phyloP scores from a whole-genome alignment of 2,329 filamentous ascomycete genomes.

The Trichoderma sp. region DNA sequence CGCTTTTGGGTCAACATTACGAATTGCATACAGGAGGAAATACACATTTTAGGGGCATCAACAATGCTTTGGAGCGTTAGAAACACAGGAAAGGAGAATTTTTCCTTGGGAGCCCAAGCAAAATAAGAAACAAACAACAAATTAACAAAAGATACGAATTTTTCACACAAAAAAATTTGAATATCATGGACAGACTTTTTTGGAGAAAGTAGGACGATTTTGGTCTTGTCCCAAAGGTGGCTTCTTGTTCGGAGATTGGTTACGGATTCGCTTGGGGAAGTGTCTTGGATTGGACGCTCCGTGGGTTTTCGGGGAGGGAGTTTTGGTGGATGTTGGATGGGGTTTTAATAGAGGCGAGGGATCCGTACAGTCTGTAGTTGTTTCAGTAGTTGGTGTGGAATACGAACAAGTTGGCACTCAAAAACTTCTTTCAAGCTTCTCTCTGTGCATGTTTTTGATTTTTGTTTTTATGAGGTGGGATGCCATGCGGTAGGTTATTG shows the following conservation, averaged over 20 bases:
- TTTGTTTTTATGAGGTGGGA: too few relatives aligned
- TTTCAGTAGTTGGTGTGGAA: slow-evolving; percentile 5
- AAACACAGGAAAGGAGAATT: background rate
- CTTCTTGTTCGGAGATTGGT: slow-evolving; percentile 9
- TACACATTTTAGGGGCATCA: background rate
- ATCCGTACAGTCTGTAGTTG: slow-evolving; percentile 6
- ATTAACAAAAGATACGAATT: background rate
- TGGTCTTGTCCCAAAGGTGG: background rate
- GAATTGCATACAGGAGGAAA: slow-evolving; percentile 19
- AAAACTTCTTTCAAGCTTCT: background rate
- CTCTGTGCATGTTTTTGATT: background rate
- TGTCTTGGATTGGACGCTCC: background rate
- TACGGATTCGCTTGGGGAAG: background rate
- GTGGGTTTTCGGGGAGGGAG: background rate
- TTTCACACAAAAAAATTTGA: background rate
- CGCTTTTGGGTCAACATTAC: background rate
- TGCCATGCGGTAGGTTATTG: too few relatives aligned
- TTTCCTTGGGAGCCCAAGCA: slow-evolving; percentile 7
- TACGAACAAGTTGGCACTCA: slow-evolving; percentile 14
- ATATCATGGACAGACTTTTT: background rate
- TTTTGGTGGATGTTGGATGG: slow-evolving; percentile 1
- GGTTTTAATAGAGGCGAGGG: background rate
- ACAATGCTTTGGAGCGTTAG: background rate
- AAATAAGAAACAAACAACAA: background rate
- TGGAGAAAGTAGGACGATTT: background rate